Base-by-base conservation (phyloP, 2,329 filamentous ascomycete species). In the Colletotrichum sp. region DNA sequence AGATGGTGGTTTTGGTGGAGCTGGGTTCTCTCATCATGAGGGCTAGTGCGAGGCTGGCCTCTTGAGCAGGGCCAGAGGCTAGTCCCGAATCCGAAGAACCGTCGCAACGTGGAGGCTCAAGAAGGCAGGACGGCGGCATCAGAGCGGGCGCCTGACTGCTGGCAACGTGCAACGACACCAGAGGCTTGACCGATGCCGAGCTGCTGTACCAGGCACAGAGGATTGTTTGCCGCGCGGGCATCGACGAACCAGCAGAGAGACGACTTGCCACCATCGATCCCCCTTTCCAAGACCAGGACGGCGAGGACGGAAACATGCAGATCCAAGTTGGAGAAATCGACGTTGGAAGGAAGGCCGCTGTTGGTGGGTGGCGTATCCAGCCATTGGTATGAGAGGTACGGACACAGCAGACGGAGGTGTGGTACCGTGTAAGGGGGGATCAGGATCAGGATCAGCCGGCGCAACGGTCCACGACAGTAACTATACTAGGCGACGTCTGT, bases 41-140 rank as follows among this genome's bases (percentile, higher is more conserved):
- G 18, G 39, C 73, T 57, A 73, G 73, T 55, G 64, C 57, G 66
- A 68, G 64, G 28, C 30, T 68, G 65, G 44, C 26, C 34, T 60
- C 57, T 69, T 34, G 57, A 55, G n/a, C 30, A 36, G 57, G 60
- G 44, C 28, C 34, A 26, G 32, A 28, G 65, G 26, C 34, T 28
- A 39, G 70, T 36, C 36, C 57, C 57, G 44, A 34, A 30, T 57
- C n/a, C 32, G 57, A 73, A 44, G 57, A 68, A 60, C 70, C 70
- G 52, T 69, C n/a, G 36, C 63, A 36, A 64, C n/a, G n/a, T 75
- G 66, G 59, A 76, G 75, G 71, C 75, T 75, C 66, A 71, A 44
- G 26, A 71, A 49, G 28, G 18, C 60, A 39, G 66, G 66, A 71
- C 66, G 71, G 71, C 60, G 72, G 67, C 72, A 73, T 73, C 71